Evolutionary conservation across 257 asterid genomes (phyloP).

Genomic region (Coffea canephora): DNA sequence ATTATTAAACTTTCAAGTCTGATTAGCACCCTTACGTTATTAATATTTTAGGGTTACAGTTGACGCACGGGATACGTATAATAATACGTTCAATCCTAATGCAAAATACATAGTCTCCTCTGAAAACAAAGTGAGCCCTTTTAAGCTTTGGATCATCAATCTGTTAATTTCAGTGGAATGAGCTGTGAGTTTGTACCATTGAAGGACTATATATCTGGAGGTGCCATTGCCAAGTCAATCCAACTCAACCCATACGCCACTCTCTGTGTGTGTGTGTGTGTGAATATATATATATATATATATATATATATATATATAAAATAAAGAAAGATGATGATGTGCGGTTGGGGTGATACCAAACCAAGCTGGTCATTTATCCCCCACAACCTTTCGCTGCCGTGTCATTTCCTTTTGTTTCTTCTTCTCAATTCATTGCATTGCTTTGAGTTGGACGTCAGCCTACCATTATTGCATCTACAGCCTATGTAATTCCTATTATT

Average conservation of each 20-base stretch:
- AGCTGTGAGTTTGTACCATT: not conserved
- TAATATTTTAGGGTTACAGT: not conserved
- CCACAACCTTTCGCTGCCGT: slow-evolving; percentile 20
- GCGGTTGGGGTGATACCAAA: slow-evolving; percentile 25
- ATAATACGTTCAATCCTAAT: too few species aligned
- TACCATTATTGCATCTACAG: slow-evolving; percentile 17
- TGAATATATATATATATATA: too few species aligned
- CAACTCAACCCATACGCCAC: slow-evolving; percentile 6
- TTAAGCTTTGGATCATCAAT: not conserved
- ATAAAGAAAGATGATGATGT: slow-evolving; percentile 4
- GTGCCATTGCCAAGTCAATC: slow-evolving; percentile 14
- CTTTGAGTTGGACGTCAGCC: slow-evolving; percentile 23
- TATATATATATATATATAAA: too few species aligned
- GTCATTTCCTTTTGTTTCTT: slow-evolving; percentile 42
- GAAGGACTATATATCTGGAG: too few species aligned
- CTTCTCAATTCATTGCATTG: slow-evolving; percentile 50
- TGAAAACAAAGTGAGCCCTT: not conserved
- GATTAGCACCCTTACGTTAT: not conserved
- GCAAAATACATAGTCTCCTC: not conserved
- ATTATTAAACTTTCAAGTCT: not conserved
- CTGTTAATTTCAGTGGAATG: not conserved
- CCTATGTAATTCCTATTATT: slow-evolving; percentile 1
- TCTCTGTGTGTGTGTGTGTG: not conserved
- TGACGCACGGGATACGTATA: not conserved
- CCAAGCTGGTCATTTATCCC: slow-evolving; percentile 29